Evolutionary conservation across 495 filamentous ascomycete genomes (phyloP).

Genomic region (Tuber indicum): DNA sequence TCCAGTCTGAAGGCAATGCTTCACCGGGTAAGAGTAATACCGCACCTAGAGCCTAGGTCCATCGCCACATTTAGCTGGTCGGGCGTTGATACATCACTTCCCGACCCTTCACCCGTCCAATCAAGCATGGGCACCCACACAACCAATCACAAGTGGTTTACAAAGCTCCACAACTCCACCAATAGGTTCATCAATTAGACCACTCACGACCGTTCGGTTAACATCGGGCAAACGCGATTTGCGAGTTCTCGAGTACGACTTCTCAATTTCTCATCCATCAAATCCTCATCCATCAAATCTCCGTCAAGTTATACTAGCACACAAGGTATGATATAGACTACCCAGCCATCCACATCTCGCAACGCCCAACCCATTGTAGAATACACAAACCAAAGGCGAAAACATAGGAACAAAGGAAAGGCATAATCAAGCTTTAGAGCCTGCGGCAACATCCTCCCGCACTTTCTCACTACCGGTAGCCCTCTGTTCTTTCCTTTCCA

Average conservation of each 20-base stretch:
- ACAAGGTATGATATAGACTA: neutral
- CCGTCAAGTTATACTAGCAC: neutral
- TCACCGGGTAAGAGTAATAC: no score
- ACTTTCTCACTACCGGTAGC: neutral
- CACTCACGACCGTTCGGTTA: neutral
- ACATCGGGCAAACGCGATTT: neutral
- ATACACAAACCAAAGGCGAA: neutral
- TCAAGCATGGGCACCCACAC: neutral
- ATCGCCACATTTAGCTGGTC: neutral
- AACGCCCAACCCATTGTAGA: neutral
- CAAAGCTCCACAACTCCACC: neutral
- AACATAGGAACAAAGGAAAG: neutral
- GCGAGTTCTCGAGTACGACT: neutral
- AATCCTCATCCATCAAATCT: neutral
- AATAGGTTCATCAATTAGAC: neutral
- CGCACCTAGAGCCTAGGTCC: neutral
- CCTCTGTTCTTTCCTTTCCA: constrained; percentile 53
- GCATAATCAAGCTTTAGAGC: neutral
- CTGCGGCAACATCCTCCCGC: neutral
- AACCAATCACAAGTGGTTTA: neutral
- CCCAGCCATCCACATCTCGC: neutral
- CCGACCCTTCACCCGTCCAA: neutral
- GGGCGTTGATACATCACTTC: neutral
- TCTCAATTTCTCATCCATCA: neutral
- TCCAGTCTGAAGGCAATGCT: neutral